Base-by-base conservation (phyloP, 306 rosid species). In the Trifolium repens region DNA sequence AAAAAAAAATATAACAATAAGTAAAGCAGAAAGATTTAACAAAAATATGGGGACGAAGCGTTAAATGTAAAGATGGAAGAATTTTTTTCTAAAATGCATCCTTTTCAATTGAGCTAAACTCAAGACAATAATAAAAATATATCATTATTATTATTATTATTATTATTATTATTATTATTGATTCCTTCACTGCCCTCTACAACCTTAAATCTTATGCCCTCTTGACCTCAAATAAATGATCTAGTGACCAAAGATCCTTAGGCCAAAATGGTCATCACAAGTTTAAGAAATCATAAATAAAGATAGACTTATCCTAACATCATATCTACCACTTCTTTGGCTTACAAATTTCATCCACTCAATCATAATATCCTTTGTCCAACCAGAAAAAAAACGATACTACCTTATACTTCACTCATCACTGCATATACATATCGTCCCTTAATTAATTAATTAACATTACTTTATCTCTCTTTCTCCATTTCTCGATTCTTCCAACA, bases 301-400 rank as follows among this genome's bases (percentile, higher is more conserved):
- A 44, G 54, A 67, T 67, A 67, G 39, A 67, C 72, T 67, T 67
- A 67, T 67, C 72, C 39, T 46, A 14, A 44, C 57, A 44, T 37
- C 4, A 74, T 85, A 69, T 81, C 76, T 50, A 68, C 89, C 91
- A 86, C 89, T 81, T 76, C 91, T 83, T 87, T 86, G 74, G 65
- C 80, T 86, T 65, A 68, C 26, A 77, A 88, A 80, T 87, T 85
- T 94, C 94, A 84, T 88, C 98, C 98, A 91, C 98, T 71, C 93
- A 85, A 87, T 91, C 84, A 52, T 24, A 70, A 77, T 84, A 93
- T 83, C 96, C 82, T 61, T 10, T 27, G 12, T 49, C 14, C 62
- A 15, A 58, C 77, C 77, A 74, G 63, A 74, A 65, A 77, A 81
- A 81, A 79, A 40, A 26, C 24, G 22, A 78, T 27, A 24, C 32